Conservation (phyloP, 2,329 filamentous ascomycete genomes). For the Talaromyces sp. region DNA sequence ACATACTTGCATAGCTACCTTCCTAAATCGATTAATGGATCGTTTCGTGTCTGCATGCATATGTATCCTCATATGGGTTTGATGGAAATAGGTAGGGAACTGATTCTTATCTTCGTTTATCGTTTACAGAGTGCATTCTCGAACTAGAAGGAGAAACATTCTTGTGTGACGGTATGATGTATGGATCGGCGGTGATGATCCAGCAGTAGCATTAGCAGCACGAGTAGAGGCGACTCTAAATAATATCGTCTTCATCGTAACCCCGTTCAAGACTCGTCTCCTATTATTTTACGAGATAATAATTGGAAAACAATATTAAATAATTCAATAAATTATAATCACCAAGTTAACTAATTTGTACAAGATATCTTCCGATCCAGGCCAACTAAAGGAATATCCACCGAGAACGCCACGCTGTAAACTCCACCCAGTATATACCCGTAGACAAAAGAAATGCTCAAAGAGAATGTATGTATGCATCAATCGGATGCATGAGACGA, state of each 20-base stretch:
- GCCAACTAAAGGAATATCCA: background rate
- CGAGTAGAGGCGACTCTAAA: background rate
- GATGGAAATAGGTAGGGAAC: background rate
- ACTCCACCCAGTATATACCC: background rate
- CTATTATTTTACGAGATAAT: background rate
- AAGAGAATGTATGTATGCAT: background rate
- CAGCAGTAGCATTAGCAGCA: background rate
- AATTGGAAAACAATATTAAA: background rate
- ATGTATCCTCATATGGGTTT: background rate
- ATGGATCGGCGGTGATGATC: conserved; percentile 4
- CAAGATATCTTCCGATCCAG: background rate
- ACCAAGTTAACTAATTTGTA: background rate
- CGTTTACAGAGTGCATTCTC: background rate
- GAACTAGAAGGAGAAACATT: background rate
- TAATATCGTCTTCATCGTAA: background rate
- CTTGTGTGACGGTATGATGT: background rate
- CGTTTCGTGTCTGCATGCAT: background rate
- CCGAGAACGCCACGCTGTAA: background rate
- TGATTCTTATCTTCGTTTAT: background rate
- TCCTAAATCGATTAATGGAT: background rate
- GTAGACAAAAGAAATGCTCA: background rate
- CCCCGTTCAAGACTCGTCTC: no score
- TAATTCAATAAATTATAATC: background rate
- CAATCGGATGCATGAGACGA: background rate
- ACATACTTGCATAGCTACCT: background rate